These are phyloP conservation scores for Leonotis leonurus DNA, from an alignment of 257 asterid genomes.

Conservation along the genomic window DNA sequence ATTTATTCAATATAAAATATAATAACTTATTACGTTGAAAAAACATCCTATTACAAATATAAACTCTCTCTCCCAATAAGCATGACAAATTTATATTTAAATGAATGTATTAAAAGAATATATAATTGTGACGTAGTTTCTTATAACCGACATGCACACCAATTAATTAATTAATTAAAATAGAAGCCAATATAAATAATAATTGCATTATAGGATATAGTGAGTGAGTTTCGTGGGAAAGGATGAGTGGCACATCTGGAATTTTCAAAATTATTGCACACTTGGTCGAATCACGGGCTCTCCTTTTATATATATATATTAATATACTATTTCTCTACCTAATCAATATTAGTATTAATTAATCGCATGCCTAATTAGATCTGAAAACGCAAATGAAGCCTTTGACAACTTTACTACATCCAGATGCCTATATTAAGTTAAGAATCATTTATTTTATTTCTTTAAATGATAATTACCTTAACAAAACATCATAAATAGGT, in stretches of 20 bases:
- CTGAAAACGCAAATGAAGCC: neutral
- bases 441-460: neutral
- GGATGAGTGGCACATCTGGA: neutral
- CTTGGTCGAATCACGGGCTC: no score
- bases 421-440: neutral
- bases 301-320: neutral
- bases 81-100: no score
- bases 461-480: neutral
- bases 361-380: neutral
- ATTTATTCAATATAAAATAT: no score
- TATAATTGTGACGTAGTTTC: no score
- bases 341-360: neutral
- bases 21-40: no score
- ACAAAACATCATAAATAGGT: no score
- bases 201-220: neutral
- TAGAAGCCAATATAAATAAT: no score
- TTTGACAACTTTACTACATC: neutral
- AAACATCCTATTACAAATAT: no score
- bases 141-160: neutral
- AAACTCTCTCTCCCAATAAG: no score
- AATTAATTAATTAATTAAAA: no score
- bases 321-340: conserved; percentile 7
- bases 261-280: neutral
- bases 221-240: neutral
- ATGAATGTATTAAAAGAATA: no score